These are phyloP conservation scores for Calonectria pseudoturangicola DNA, from an alignment of 2,329 filamentous ascomycete genomes.

Conservation along the genomic window DNA sequence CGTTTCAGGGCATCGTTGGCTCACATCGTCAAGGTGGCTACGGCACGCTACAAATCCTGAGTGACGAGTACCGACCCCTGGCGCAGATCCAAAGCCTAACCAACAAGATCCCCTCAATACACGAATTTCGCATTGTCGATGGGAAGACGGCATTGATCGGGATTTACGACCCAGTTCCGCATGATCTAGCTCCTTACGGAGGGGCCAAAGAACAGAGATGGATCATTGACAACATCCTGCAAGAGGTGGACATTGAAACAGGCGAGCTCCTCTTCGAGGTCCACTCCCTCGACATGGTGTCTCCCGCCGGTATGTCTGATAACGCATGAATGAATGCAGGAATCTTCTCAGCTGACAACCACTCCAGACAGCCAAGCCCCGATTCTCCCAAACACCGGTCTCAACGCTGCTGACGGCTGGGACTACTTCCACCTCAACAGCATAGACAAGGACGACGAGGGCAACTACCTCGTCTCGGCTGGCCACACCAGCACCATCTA, in stretches of 20 bases:
- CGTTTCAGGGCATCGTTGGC: constrained; percentile 72
- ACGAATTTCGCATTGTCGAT: constrained; percentile 73
- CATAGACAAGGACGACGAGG: constrained; percentile 61
- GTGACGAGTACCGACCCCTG: constrained; percentile 72
- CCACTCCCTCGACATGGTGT: constrained; percentile 38
- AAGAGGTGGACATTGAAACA: constrained; percentile 44
- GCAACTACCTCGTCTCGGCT: constrained; percentile 55
- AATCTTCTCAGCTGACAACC: neutral
- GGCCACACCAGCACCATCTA: constrained; percentile 48
- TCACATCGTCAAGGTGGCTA: constrained; percentile 70
- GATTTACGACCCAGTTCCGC: constrained; percentile 69
- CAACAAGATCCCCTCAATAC: constrained; percentile 69
- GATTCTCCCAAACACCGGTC: constrained; percentile 29
- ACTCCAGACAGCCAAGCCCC: constrained; percentile 35
- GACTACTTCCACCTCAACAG: constrained; percentile 60
- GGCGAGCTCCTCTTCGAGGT: constrained; percentile 44
- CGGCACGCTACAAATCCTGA: constrained; percentile 70
- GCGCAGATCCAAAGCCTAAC: constrained; percentile 69
- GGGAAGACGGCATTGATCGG: constrained; percentile 71
- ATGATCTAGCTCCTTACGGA: constrained; percentile 66
- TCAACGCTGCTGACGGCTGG: constrained; percentile 41
- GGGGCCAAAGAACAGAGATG: constrained; percentile 68
- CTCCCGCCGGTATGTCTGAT: constrained; percentile 35
- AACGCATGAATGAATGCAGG: neutral
- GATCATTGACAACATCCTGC: constrained; percentile 61